Evolutionary conservation across 179 eudicot species (phyloP), one percentile per base, ranked within the genome.

Genomic region (Corrigiola litoralis): DNA sequence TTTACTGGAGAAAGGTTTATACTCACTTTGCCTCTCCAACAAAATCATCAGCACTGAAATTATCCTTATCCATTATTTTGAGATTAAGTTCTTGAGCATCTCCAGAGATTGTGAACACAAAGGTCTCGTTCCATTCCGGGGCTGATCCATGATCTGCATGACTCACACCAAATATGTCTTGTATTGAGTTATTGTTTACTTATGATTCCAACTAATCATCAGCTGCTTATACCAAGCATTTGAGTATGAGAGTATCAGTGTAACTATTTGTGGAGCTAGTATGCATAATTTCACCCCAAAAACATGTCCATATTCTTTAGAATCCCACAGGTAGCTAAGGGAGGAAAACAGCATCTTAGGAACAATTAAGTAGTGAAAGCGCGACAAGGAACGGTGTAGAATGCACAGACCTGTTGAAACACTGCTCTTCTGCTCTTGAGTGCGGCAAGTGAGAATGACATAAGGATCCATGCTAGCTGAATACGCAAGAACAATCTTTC

Each of bases 91-190:
- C 85, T 1, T 77, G 34, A 63, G 63, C 81, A 44, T 75, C 69
- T 14, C 73, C 83, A 0, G 85, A 67, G 74, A 88, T 52, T 16
- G 72, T 71, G 67, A 91, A 91, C 65, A 81, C 14, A 71, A 91
- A 86, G 32, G 87, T 88, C 80, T 91, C 90, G 8, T 91, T 86
- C 97, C 97, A 91, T 61, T 81, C 76, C 0, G 97, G 97, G 31
- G 17, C 56, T 50, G 86, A 61, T 56, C 89, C 97, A 28, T 73
- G 44, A 47, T 74, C 97, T 91, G 86, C 78, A 82, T 49, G 49
- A 28, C 49, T 46, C 63, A 48, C 27, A n/a, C n/a, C n/a, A 33
- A 34, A 25, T 32, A 10, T 24, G 12, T 28, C 9, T 16, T 38
- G 46, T 29, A 5, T n/a, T 7, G 11, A 45, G 24, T 72, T 20